Evolutionary conservation across 805 yeast species (phyloP).

Genomic region (Kurtzmaniella fragi): DNA sequence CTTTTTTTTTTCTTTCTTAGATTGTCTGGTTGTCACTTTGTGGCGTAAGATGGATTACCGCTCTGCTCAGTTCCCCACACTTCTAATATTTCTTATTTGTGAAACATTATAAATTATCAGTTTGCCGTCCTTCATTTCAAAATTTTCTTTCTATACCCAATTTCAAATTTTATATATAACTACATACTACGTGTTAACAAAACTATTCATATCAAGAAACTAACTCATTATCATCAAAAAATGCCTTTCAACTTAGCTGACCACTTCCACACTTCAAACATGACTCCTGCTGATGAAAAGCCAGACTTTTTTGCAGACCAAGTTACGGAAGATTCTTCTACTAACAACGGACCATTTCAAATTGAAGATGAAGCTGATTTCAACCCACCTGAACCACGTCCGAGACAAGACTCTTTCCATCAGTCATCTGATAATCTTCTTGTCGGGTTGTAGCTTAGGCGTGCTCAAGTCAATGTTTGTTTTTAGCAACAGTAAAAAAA

Average conservation of each 20-base stretch:
- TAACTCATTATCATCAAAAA: too few relatives aligned
- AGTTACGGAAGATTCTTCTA: not conserved
- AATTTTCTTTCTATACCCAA: too few relatives aligned
- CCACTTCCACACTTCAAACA: conserved; percentile 1
- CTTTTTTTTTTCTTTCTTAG: too few relatives aligned
- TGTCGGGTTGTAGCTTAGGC: conserved; percentile 12
- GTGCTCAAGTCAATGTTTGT: too few relatives aligned
- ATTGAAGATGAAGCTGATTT: conserved; percentile 1
- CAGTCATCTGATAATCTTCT: conserved; percentile 18
- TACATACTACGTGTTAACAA: not conserved
- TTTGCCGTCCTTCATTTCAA: too few relatives aligned
- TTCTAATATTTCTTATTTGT: too few relatives aligned
- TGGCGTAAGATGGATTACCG: too few relatives aligned
- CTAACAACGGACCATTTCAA: too few relatives aligned
- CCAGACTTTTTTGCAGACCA: conserved; percentile 2
- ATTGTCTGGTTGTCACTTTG: too few relatives aligned
- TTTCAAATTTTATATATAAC: not conserved
- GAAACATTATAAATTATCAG: too few relatives aligned
- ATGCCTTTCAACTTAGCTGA: conserved; percentile 5
- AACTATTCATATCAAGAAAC: not conserved
- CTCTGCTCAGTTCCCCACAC: too few relatives aligned
- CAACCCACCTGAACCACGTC: conserved; percentile 3
- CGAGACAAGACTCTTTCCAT: conserved; percentile 7
- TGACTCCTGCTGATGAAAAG: conserved; percentile 5
- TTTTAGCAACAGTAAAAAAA: too few relatives aligned